These are phyloP conservation scores for Coemansia sp. DNA, from an alignment of 192 early-diverging fungal species.

Conservation along the genomic window DNA sequence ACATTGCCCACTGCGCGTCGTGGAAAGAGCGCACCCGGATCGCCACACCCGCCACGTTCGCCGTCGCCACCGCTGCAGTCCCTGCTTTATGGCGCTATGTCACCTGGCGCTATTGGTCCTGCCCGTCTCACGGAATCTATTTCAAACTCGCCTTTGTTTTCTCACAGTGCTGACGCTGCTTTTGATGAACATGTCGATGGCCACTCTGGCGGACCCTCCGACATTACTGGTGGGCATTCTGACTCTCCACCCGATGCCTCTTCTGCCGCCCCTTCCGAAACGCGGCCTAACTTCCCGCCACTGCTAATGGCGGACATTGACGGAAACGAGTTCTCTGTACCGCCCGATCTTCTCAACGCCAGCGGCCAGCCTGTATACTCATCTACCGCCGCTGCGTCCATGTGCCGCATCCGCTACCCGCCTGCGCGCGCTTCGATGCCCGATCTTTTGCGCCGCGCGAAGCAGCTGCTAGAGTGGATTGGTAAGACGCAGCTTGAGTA, in stretches of 20 bases:
- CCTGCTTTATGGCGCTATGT: slow-evolving; percentile 21
- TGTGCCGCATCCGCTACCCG: slow-evolving; percentile 52
- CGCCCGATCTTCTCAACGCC: slow-evolving; percentile 38
- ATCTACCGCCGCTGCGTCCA: slow-evolving; percentile 30
- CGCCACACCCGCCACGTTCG: slow-evolving; percentile 17
- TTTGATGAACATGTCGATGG: slow-evolving; percentile 13
- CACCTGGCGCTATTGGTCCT: neutral
- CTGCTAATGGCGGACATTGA: slow-evolving; percentile 34
- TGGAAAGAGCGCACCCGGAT: slow-evolving; percentile 43
- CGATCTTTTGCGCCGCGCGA: slow-evolving; percentile 46
- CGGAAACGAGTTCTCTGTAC: slow-evolving; percentile 34
- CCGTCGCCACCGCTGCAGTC: slow-evolving; percentile 15
- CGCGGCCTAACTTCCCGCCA: slow-evolving; percentile 37
- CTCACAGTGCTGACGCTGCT: neutral
- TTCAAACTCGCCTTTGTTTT: slow-evolving; percentile 38
- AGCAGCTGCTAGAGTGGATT: slow-evolving; percentile 55
- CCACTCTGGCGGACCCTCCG: slow-evolving; percentile 3
- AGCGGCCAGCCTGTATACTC: slow-evolving; percentile 49
- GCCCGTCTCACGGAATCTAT: slow-evolving; percentile 32
- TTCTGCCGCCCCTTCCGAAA: neutral
- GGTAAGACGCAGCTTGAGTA: slow-evolving; percentile 52
- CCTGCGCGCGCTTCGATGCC: slow-evolving; percentile 28
- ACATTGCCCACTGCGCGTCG: slow-evolving; percentile 15
- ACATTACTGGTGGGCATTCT: neutral
- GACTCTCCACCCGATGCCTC: neutral